phyloP scores from a whole-genome alignment of 75 land plant species.

The Sequoiadendron giganteum region DNA sequence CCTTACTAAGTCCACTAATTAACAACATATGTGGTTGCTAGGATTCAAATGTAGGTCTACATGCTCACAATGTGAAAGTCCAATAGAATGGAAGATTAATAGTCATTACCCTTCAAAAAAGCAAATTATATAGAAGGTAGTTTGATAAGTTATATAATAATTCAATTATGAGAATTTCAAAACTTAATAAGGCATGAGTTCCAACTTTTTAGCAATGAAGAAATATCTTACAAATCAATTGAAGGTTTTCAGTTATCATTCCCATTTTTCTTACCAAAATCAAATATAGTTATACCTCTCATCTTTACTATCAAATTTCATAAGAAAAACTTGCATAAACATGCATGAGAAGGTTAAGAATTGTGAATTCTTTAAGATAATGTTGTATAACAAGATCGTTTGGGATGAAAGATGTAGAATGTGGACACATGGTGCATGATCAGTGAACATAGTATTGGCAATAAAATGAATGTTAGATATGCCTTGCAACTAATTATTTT shows the following conservation, averaged over 20 bases:
- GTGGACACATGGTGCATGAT: background rate
- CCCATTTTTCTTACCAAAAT: background rate
- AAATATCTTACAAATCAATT: background rate
- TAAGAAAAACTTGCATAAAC: background rate
- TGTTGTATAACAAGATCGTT: background rate
- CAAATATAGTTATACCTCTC: background rate
- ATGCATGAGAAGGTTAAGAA: background rate
- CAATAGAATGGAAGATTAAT: too few species aligned
- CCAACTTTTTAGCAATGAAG: background rate
- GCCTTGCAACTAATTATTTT: background rate
- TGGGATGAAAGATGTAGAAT: background rate
- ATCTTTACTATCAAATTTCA: background rate
- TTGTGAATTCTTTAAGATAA: background rate
- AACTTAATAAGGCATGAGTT: background rate
- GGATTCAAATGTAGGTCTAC: too few species aligned
- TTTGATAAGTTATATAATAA: too few species aligned
- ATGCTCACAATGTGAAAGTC: too few species aligned
- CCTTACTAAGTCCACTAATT: too few species aligned
- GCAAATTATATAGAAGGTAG: too few species aligned
- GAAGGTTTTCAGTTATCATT: background rate
- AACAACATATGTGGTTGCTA: too few species aligned
- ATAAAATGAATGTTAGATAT: background rate
- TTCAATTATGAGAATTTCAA: too few species aligned
- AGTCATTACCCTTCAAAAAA: too few species aligned
- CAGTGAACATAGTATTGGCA: background rate